These are phyloP conservation scores for Scheffersomyces insectosa DNA, from an alignment of 1,139 yeast genomes.

Conservation along the genomic window DNA sequence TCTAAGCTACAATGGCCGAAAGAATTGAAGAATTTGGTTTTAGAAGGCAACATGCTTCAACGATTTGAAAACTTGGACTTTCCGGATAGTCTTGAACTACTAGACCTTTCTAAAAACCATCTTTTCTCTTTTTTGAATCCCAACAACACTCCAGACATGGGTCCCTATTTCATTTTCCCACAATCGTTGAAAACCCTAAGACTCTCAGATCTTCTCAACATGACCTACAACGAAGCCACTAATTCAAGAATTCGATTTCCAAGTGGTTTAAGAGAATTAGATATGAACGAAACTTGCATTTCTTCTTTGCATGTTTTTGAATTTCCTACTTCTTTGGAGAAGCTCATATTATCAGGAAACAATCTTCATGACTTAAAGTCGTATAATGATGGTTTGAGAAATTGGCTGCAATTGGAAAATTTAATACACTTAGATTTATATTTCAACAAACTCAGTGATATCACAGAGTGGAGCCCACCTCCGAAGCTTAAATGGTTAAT, in stretches of 20 bases:
- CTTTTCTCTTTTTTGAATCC: conserved; percentile 8
- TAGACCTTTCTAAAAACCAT: conserved; percentile 19
- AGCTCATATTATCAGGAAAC: conserved; percentile 26
- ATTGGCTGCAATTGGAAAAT: conserved; percentile 26
- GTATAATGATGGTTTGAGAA: conserved; percentile 15
- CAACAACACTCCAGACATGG: conserved; percentile 3
- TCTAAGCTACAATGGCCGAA: conserved; percentile 27
- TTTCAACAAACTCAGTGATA: conserved; percentile 15
- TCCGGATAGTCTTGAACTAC: conserved; percentile 23
- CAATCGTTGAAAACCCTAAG: conserved; percentile 13
- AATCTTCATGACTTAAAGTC: conserved; percentile 14
- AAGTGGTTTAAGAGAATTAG: conserved; percentile 15
- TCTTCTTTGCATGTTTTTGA: conserved; percentile 18
- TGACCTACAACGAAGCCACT: conserved; percentile 6
- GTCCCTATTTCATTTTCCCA: neutral
- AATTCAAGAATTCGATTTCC: conserved; percentile 19
- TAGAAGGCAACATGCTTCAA: conserved; percentile 27
- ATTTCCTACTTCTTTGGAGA: conserved; percentile 27
- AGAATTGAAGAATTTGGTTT: conserved; percentile 20
- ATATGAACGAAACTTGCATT: conserved; percentile 25
- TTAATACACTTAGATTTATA: conserved; percentile 24
- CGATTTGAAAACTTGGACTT: conserved; percentile 20
- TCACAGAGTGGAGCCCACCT: conserved; percentile 12
- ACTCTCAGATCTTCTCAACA: conserved; percentile 14
- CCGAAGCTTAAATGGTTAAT: conserved; percentile 9